Percentiles rank a stretch among this genome's conserved stretches.
Conservation (phyloP, 2,329 filamentous ascomycete species). For the Paecilomyces formosus region DNA sequence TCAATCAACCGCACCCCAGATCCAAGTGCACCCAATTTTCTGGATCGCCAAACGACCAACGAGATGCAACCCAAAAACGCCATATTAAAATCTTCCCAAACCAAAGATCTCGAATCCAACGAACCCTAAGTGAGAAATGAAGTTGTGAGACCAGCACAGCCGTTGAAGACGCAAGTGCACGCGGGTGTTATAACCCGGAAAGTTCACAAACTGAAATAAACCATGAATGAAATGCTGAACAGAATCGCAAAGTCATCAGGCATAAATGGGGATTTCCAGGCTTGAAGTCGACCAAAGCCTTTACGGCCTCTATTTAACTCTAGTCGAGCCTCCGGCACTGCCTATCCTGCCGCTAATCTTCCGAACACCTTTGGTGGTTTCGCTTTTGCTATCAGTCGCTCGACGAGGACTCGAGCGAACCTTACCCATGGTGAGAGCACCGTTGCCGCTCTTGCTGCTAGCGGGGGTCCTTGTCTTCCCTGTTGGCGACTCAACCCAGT, state of each 20-base stretch:
- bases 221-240: constrained; percentile 13
- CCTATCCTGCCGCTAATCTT: constrained; percentile 41
- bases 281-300: not conserved
- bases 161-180: not conserved
- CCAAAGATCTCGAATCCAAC: constrained; percentile 15
- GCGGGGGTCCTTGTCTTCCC: constrained; percentile 47
- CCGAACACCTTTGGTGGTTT: constrained; percentile 33
- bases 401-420: constrained; percentile 51
- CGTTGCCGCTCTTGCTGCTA: constrained; percentile 45
- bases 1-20: constrained; percentile 5
- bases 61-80: constrained; percentile 17
- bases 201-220: constrained; percentile 13
- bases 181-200: constrained; percentile 8
- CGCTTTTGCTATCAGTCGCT: constrained; percentile 29
- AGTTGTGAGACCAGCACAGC: constrained; percentile 1
- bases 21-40: constrained; percentile 11
- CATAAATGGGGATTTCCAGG: not conserved
- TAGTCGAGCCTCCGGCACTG: constrained; percentile 30
- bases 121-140: constrained; percentile 9
- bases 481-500: constrained; percentile 41
- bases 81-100: constrained; percentile 15
- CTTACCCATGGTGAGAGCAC: constrained; percentile 52
- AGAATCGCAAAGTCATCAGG: not conserved
- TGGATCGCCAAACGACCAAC: constrained; percentile 12
- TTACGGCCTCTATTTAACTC: constrained; percentile 16